Conservation (phyloP, 192 early-diverging fungal species). For the Coemansia nantahalensis region DNA sequence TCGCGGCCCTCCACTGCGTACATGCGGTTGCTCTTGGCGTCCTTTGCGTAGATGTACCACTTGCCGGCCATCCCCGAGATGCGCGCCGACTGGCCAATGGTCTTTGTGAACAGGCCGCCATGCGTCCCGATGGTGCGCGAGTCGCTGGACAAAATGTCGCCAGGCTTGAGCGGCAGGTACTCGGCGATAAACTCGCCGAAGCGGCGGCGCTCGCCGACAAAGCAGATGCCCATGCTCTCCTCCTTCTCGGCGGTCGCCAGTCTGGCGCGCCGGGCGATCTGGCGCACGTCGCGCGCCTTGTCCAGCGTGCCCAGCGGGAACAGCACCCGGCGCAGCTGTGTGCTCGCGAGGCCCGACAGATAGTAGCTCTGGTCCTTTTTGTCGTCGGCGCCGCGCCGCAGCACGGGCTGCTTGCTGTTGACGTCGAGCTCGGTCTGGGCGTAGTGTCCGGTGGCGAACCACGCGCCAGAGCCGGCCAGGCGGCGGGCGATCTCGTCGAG, state of each 20-base stretch:
- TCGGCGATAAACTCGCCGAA: slow-evolving; percentile 78
- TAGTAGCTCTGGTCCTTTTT: slow-evolving; percentile 96
- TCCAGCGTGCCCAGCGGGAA: slow-evolving; percentile 79
- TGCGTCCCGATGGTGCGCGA: slow-evolving; percentile 48
- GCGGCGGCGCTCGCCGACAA: slow-evolving; percentile 76
- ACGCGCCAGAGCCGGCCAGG: slow-evolving; percentile 7
- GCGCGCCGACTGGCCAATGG: slow-evolving; percentile 76
- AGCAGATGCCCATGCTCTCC: slow-evolving; percentile 97
- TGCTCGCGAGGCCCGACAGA: slow-evolving; percentile 59
- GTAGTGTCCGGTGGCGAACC: slow-evolving; percentile 70
- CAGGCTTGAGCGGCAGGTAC: slow-evolving; percentile 52
- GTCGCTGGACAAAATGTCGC: slow-evolving; percentile 45
- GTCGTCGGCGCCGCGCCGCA: slow-evolving; percentile 57
- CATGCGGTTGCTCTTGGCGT: slow-evolving; percentile 61
- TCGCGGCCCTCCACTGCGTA: slow-evolving; percentile 62
- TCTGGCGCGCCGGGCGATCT: slow-evolving; percentile 56
- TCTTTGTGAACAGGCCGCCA: slow-evolving; percentile 66
- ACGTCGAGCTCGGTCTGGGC: slow-evolving; percentile 20
- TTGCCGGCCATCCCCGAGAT: slow-evolving; percentile 62
- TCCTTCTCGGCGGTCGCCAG: slow-evolving; percentile 64
- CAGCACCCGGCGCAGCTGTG: slow-evolving; percentile 45
- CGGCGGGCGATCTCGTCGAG: slow-evolving; percentile 49
- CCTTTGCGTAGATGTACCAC: slow-evolving; percentile 75
- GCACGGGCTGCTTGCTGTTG: background rate
- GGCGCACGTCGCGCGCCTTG: slow-evolving; percentile 70